Evolutionary conservation across 768 basidiomycete species (phyloP), one percentile per base, ranked within the genome.

Genomic region (Trametopsis cervina): DNA sequence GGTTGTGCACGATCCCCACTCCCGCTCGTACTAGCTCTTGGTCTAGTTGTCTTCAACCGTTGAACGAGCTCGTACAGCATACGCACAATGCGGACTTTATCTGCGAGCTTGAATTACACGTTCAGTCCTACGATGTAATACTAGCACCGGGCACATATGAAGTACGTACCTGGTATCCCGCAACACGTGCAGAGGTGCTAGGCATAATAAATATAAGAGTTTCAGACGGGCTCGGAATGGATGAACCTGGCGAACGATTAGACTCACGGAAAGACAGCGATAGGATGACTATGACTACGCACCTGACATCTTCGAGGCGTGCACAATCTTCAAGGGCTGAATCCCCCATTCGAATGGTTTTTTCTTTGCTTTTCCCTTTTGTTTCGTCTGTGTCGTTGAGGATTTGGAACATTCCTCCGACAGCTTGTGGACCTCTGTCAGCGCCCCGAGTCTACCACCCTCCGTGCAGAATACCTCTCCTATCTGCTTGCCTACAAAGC

Each of bases 401-500:
- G n/a, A n/a, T n/a, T n/a, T n/a, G n/a, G n/a, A n/a, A n/a, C n/a
- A n/a, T n/a, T n/a, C n/a, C n/a, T n/a, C n/a, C n/a, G n/a, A n/a
- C n/a, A n/a, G n/a, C n/a, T n/a, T n/a, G n/a, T n/a, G n/a, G n/a
- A n/a, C n/a, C n/a, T n/a, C n/a, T n/a, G n/a, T n/a, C n/a, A n/a
- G n/a, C n/a, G n/a, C n/a, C n/a, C n/a, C n/a, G n/a, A n/a, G n/a
- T n/a, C n/a, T n/a, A n/a, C n/a, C n/a, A n/a, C n/a, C 44, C 20
- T 39, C n/a, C 24, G 24, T 48, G 15, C 37, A 21, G 40, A 60
- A 59, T 22, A 53, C 48, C 4, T 64, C 56, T 76, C 78, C 80
- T 25, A 92, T 89, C 7, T 73, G 72, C 50, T 87, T 69, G 1
- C 91, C 90, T 1, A 91, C 81, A 56, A 92, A 86, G 57, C 87